A percentile compares a stretch with the other conserved stretches of the same genome.
Evolutionary conservation across 768 basidiomycete genomes (phyloP).

Genomic region (Mycena indigotica): DNA sequence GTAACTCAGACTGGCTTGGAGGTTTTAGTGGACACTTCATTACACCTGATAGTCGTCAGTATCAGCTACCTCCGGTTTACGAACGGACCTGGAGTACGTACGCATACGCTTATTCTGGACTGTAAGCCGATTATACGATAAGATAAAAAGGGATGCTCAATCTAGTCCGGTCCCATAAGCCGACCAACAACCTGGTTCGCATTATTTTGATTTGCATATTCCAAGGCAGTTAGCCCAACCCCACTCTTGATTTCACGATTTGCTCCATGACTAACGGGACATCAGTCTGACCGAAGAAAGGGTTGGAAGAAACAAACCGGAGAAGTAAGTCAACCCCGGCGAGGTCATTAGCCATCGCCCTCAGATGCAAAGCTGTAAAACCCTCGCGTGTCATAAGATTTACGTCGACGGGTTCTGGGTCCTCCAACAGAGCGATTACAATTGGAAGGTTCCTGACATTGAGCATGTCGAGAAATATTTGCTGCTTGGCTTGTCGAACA

Average conservation of each 20-base stretch:
- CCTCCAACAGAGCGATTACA: not conserved
- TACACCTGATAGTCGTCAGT: too few relatives aligned
- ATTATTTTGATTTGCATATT: not conserved
- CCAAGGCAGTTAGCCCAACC: not conserved
- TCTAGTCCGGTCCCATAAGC: not conserved
- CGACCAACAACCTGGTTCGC: not conserved
- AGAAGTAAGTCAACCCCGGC: slow-evolving; percentile 11
- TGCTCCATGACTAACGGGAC: not conserved
- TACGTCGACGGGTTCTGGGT: slow-evolving; percentile 9
- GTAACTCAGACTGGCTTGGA: too few relatives aligned
- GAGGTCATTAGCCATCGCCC: slow-evolving; percentile 11
- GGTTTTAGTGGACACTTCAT: too few relatives aligned
- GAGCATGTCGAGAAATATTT: slow-evolving; percentile 9
- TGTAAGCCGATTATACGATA: not conserved
- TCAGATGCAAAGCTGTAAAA: slow-evolving; percentile 8
- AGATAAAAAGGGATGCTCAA: not conserved
- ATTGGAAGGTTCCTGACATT: not conserved
- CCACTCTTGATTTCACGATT: not conserved
- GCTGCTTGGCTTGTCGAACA: slow-evolving; percentile 6
- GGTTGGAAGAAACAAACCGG: slow-evolving; percentile 7
- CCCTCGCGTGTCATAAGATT: slow-evolving; percentile 5
- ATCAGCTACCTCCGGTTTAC: too few relatives aligned
- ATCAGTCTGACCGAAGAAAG: not conserved
- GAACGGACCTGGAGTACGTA: too few relatives aligned
- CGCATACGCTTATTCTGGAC: too few relatives aligned